phyloP scores from a whole-genome alignment of 768 basidiomycete genomes.

The Lentinula sp. region DNA sequence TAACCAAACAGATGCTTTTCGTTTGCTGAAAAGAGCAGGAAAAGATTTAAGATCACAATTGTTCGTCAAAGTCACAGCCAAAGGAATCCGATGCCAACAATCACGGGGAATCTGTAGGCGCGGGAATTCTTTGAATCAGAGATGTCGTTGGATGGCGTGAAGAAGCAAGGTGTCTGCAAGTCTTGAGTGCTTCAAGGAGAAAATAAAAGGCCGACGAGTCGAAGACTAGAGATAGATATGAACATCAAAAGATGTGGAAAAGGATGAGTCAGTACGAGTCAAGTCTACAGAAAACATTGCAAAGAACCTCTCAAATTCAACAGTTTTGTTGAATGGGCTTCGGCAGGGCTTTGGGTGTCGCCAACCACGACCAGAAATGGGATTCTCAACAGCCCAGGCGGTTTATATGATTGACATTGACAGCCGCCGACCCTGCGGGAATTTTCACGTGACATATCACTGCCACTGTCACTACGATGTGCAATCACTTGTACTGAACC shows the following conservation, averaged over 20 bases:
- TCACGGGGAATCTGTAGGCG: not conserved
- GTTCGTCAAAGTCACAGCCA: not conserved
- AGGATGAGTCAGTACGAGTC: not conserved
- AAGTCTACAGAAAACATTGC: too few relatives aligned
- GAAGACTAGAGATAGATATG: not conserved
- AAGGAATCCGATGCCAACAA: not conserved
- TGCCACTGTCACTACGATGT: not conserved
- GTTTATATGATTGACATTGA: not conserved
- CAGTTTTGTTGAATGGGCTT: too few relatives aligned
- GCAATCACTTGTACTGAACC: too few relatives aligned
- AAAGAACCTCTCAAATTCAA: not conserved
- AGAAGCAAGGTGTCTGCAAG: not conserved
- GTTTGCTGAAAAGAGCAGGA: not conserved
- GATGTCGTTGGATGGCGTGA: not conserved
- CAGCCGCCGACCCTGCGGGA: not conserved
- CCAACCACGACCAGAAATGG: not conserved
- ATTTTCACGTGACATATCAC: not conserved
- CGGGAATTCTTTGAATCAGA: not conserved
- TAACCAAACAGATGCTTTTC: not conserved
- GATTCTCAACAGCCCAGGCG: not conserved
- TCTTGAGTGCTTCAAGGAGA: not conserved
- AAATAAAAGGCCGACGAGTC: not conserved
- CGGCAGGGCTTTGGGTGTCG: not conserved
- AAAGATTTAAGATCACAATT: not conserved
- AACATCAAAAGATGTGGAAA: not conserved